Base-by-base conservation (phyloP, 2,329 filamentous ascomycete species). In the Colletotrichum magnum region DNA sequence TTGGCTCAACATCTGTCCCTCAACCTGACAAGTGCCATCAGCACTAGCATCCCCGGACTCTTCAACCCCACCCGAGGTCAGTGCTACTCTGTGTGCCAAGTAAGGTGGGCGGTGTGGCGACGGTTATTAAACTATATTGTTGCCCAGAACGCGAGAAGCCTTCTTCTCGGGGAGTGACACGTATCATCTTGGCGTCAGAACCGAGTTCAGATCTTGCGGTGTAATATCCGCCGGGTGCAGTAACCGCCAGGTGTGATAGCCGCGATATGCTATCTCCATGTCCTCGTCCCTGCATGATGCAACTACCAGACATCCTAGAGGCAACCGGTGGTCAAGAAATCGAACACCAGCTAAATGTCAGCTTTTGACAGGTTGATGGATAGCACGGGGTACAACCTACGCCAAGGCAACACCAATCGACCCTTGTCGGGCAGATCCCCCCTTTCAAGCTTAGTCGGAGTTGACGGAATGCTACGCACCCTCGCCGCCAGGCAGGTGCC, bases 171-270 rank as follows among this genome's bases (percentile, higher is more conserved):
- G 9, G n/a, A 48, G 51, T 18, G 60, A 24, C 32, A 18, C 21
- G 28, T 9, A 9, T 7, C 32, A 26, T 28, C 60, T 64, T 58
- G 52, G 60, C 60, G 41, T 41, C 48, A 43, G 15, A n/a, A 5
- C 18, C 18, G n/a, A 50, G 26, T 9, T 7, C 4, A 28, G 5
- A 6, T 9, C 13, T 52, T 24, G 16, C 5, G 24, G 26, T 52
- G 26, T 18, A 10, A 52, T 52, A 52, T n/a, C 57, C 57, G n/a
- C 45, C 6, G 24, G 32, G 43, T 59, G 57, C 57, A 51, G 7
- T 59, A 59, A 15, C 57, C 57, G 57, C 28, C 13, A n/a, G 41
- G 56, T 59, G 43, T n/a, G 28, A 50, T 59, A 50, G n/a, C 57
- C 43, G 41, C 12, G 41, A 43, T 43, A 43, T 16, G 41, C 5